phyloP scores from a whole-genome alignment of 2,329 filamentous ascomycete genomes.

The Cyphellophora attinorum region DNA sequence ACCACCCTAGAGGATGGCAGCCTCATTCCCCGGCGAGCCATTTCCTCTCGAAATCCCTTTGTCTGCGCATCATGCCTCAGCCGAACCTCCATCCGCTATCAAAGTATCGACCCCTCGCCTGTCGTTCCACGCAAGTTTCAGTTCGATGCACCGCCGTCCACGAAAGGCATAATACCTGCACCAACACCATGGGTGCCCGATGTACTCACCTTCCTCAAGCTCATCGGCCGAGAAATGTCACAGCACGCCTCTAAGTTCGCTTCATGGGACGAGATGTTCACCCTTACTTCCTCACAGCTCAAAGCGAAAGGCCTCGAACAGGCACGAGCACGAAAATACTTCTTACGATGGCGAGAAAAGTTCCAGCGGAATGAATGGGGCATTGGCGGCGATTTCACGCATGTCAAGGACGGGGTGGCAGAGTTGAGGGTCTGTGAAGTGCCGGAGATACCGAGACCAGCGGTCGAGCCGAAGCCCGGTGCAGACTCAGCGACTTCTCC shows the following conservation, averaged over 20 bases:
- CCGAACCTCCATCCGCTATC: too few relatives aligned
- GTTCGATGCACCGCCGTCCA: too few relatives aligned
- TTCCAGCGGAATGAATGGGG: constrained; percentile 72
- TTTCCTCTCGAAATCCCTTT: too few relatives aligned
- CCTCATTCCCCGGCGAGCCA: too few relatives aligned
- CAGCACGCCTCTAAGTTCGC: constrained; percentile 79
- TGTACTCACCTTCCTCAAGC: constrained; percentile 68
- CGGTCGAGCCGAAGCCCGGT: constrained; percentile 21
- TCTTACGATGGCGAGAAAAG: constrained; percentile 78
- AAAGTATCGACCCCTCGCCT: too few relatives aligned
- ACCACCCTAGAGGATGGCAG: too few relatives aligned
- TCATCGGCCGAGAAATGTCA: constrained; percentile 80
- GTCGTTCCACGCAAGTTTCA: too few relatives aligned
- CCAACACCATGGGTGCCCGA: constrained; percentile 52
- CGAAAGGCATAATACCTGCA: too few relatives aligned
- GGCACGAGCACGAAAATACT: constrained; percentile 68
- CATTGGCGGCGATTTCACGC: constrained; percentile 68
- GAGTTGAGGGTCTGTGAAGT: constrained; percentile 51
- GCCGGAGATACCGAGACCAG: constrained; percentile 27
- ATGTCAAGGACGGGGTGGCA: constrained; percentile 56
- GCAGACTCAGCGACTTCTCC: constrained; percentile 14
- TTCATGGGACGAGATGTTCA: constrained; percentile 85
- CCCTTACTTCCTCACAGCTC: constrained; percentile 65
- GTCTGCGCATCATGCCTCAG: too few relatives aligned
- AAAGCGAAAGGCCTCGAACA: constrained; percentile 80